These are phyloP conservation scores for Fusarium tupiense DNA, from an alignment of 2,329 filamentous ascomycete genomes.

Conservation along the genomic window DNA sequence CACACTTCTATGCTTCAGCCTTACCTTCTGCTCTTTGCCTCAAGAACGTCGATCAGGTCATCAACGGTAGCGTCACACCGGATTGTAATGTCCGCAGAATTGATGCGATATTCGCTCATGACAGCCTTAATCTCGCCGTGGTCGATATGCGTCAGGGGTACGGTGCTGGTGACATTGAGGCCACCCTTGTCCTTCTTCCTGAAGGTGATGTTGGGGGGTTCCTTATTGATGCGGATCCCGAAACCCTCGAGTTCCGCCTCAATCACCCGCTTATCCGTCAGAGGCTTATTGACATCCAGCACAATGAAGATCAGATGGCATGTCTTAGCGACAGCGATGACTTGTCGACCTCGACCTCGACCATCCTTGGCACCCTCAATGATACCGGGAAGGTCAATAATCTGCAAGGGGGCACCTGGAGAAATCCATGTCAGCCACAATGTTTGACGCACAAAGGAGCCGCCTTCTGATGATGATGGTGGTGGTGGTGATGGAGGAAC, in stretches of 20 bases:
- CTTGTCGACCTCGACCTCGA: constrained; percentile 95
- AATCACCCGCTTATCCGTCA: constrained; percentile 96
- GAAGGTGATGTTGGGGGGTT: constrained; percentile 97
- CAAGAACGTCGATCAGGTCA: constrained; percentile 94
- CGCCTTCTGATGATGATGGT: background rate
- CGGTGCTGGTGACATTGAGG: constrained; percentile 93
- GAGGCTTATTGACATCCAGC: constrained; percentile 96
- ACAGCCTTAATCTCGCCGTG: constrained; percentile 98
- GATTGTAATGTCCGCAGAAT: constrained; percentile 96
- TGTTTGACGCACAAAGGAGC: constrained; percentile 15
- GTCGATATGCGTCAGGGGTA: constrained; percentile 91
- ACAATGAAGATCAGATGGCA: constrained; percentile 99
- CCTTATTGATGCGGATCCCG: constrained; percentile 97
- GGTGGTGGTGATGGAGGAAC: background rate
- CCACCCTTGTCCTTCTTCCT: constrained; percentile 99
- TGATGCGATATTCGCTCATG: constrained; percentile 96
- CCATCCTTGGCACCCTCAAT: constrained; percentile 99
- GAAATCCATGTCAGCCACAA: constrained; percentile 33
- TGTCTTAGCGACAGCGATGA: constrained; percentile 98
- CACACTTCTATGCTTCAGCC: constrained; percentile 10
- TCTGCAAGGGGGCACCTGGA: constrained; percentile 88
- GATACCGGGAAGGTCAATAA: constrained; percentile 97
- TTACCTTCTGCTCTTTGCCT: constrained; percentile 81
- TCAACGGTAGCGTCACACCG: constrained; percentile 97
- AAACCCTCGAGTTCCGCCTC: constrained; percentile 96